A percentile compares a stretch with the other conserved stretches of the same genome.
These are phyloP conservation scores for Pterulicium gracile DNA, from an alignment of 1,284 basidiomycete genomes.

Conservation along the genomic window DNA sequence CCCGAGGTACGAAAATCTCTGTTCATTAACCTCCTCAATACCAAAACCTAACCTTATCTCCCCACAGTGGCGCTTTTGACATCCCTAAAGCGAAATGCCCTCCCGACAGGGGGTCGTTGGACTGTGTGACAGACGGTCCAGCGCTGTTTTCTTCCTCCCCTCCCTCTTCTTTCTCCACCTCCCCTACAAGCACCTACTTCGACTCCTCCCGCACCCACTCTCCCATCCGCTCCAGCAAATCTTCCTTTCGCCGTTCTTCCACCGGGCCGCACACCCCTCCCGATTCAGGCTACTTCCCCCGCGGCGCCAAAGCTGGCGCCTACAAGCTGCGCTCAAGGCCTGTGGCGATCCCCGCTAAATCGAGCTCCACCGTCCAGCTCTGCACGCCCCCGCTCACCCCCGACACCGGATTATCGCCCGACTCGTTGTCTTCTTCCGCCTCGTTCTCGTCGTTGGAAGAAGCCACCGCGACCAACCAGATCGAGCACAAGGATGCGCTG, in stretches of 20 bases:
- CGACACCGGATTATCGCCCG: too few species aligned
- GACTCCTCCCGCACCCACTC: constrained; percentile 23
- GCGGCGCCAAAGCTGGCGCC: not conserved
- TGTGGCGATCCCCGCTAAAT: not conserved
- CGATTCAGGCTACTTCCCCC: not conserved
- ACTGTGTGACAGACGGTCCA: constrained; percentile 84
- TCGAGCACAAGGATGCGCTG: constrained; percentile 49
- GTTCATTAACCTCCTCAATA: constrained; percentile 9
- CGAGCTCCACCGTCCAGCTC: constrained; percentile 12
- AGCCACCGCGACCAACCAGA: constrained; percentile 19
- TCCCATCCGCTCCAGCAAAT: constrained; percentile 9
- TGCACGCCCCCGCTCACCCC: constrained; percentile 58
- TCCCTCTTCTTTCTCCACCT: constrained; percentile 28
- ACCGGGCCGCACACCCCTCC: not conserved
- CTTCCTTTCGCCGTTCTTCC: not conserved
- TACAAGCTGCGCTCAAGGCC: too few species aligned
- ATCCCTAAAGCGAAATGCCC: constrained; percentile 78
- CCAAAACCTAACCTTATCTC: constrained; percentile 3
- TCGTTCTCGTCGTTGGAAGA: not conserved
- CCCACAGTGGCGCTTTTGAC: constrained; percentile 82
- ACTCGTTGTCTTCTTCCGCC: too few species aligned
- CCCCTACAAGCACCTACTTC: constrained; percentile 30
- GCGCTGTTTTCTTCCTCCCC: constrained; percentile 46
- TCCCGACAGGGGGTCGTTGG: constrained; percentile 84
- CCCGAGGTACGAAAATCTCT: constrained; percentile 49